These are phyloP conservation scores for Trichoderma afroharzianum DNA, from an alignment of 2,329 filamentous ascomycete genomes.

Conservation along the genomic window DNA sequence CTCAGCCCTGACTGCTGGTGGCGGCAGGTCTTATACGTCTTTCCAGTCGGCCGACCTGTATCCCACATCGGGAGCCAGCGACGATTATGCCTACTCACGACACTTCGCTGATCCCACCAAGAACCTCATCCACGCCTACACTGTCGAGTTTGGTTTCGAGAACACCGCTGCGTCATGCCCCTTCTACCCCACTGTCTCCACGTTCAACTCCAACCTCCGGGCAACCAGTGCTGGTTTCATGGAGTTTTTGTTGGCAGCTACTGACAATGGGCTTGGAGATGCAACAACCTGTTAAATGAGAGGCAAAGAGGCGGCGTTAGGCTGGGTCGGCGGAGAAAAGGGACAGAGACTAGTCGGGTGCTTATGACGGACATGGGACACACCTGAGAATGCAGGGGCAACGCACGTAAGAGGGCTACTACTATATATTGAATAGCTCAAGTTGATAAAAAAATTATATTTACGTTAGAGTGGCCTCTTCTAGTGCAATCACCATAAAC, in stretches of 20 bases:
- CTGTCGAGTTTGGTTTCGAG: slow-evolving; percentile 44
- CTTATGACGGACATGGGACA: not conserved
- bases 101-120: slow-evolving; percentile 33
- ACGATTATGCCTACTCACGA: slow-evolving; percentile 46
- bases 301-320: not conserved
- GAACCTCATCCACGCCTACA: slow-evolving; percentile 41
- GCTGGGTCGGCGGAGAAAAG: not conserved
- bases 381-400: not conserved
- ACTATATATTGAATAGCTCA: not conserved
- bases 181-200: slow-evolving; percentile 44
- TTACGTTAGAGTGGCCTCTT: not conserved
- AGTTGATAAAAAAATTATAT: not conserved
- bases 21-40: slow-evolving; percentile 30
- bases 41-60: slow-evolving; percentile 42
- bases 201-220: slow-evolving; percentile 43
- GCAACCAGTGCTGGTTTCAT: slow-evolving; percentile 46
- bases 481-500: not conserved
- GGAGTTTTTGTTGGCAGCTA: slow-evolving; percentile 38
- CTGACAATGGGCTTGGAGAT: not conserved
- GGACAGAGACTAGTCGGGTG: not conserved
- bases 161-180: slow-evolving; percentile 28
- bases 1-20: slow-evolving; percentile 27
- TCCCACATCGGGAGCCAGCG: slow-evolving; percentile 43
- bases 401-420: not conserved
- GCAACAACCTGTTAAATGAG: not conserved